Conservation (phyloP, 2,329 filamentous ascomycete species). For the Monilinia polystroma region DNA sequence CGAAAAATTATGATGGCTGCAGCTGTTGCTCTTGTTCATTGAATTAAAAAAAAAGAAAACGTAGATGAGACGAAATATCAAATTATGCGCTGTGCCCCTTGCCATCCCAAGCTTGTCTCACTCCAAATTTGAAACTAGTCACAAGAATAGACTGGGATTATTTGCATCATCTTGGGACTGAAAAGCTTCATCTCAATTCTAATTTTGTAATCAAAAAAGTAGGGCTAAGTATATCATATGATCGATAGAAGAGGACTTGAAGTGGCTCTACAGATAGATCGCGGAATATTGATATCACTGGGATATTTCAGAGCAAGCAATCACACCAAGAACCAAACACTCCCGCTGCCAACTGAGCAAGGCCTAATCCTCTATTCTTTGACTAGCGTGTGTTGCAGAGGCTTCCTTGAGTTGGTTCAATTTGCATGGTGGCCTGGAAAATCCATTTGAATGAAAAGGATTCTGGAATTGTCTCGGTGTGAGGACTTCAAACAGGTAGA, state of each 20-base stretch:
- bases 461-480: too few species aligned
- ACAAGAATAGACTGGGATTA: not conserved
- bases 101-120: not conserved
- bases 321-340: too few species aligned
- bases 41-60: not conserved
- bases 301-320: too few species aligned
- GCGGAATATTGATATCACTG: too few species aligned
- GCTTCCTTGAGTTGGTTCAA: too few species aligned
- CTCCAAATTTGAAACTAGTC: slow-evolving; percentile 15
- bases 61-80: not conserved
- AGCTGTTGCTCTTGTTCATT: not conserved
- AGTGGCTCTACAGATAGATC: too few species aligned
- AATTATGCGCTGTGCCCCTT: slow-evolving; percentile 9
- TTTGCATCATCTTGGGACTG: slow-evolving; percentile 1
- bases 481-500: too few species aligned
- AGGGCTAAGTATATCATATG: not conserved
- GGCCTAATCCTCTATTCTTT: too few species aligned
- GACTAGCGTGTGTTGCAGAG: too few species aligned
- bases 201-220: not conserved
- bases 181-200: slow-evolving; percentile 5
- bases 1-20: not conserved
- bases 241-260: not conserved
- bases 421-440: too few species aligned
- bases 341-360: too few species aligned
- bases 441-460: too few species aligned